Conservation (phyloP, 108 stramenopile genomes). For the Skeletonema marinoi region DNA sequence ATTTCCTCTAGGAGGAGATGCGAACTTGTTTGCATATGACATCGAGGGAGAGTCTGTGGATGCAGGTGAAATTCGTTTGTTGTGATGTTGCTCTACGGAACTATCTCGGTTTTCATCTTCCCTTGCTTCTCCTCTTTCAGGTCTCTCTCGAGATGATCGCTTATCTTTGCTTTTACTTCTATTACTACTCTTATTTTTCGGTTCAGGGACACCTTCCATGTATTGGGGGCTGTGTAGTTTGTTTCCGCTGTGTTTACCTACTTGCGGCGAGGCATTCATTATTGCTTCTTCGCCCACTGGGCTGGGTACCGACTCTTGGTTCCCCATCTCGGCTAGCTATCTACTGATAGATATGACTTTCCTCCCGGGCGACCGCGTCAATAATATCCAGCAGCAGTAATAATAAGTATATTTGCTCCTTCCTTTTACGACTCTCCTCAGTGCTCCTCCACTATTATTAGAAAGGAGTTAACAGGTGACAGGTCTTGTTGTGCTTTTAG, state of each 20-base stretch:
- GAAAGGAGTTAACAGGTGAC: too few relatives aligned
- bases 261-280: background rate
- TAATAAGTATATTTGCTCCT: background rate
- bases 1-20: background rate
- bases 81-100: background rate
- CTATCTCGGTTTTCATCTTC: background rate
- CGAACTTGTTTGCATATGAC: background rate
- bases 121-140: background rate
- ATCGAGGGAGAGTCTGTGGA: background rate
- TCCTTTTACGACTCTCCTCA: too few relatives aligned
- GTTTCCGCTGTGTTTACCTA: background rate
- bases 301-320: background rate
- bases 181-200: background rate
- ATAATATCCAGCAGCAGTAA: background rate
- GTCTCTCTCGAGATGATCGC: background rate
- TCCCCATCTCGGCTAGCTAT: background rate
- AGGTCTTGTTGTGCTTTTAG: too few relatives aligned
- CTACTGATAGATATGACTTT: background rate
- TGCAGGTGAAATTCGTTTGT: background rate
- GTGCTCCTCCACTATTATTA: too few relatives aligned
- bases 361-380: background rate
- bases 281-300: background rate
- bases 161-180: background rate
- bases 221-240: background rate
- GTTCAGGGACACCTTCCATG: background rate